Base-by-base conservation (phyloP, 2,329 filamentous ascomycete species). In the Cryoendolithus antarcticus region DNA sequence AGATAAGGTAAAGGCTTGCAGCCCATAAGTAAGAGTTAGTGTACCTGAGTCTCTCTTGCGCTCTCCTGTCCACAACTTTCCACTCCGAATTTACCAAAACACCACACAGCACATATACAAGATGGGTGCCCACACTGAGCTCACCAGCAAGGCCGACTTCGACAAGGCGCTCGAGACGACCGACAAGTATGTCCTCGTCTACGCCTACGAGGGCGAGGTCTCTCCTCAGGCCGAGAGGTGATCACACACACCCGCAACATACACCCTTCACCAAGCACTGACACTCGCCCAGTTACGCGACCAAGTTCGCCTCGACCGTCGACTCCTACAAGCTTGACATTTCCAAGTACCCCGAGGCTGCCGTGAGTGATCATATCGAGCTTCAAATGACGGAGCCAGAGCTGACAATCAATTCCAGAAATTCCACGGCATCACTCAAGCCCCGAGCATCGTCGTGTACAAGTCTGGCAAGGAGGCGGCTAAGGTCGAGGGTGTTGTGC, bases 101-200 rank as follows among this genome's bases (percentile, higher is more conserved):
- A 19, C 19, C 19, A 19, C 21, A 42, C 27, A 38, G 35, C 29
- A 35, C 9, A 30, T 30, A 13, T 9, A 21, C 44, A 43, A 36
- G 15, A 49, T 51, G 47, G 34, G 42, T 32, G 33, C 39, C 13
- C 49, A 56, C 47, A 47, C 40, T 30, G 50, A 54, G 38, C 45
- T 58, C 42, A 48, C 41, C 44, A 53, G 49, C 47, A 52, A 53
- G 37, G 50, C 45, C 13, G 55, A 56, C 36, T 55, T 57, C 42
- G 47, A 53, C 30, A 39, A 48, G 29, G 53, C 55, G 32, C 40
- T 57, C 40, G 41, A 43, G 13, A 54, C 47, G 34, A 43, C 50
- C 44, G 55, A 44, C 45, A 54, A 55, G 37, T 55, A 53, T 38
- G 55, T 57, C 40, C 48, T 58, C 43, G 51, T 58, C 45, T 51